Base-by-base conservation (phyloP, 495 filamentous ascomycete species). In the Aspergillus indologenus region DNA sequence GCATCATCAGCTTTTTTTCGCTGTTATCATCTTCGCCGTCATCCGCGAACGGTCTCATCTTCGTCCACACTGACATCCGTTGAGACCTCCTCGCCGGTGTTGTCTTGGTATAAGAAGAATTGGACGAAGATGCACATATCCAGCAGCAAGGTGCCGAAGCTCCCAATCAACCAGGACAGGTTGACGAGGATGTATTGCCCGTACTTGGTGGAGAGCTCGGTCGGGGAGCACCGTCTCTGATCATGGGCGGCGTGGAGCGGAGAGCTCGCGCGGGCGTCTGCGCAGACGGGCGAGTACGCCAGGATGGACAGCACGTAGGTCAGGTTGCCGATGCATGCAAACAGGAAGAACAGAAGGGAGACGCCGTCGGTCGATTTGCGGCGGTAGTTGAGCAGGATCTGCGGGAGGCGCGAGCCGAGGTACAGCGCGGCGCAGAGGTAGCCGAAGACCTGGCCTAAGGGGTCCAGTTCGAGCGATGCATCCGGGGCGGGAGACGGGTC, bases 271-370 rank as follows among this genome's bases (percentile, higher is more conserved):
- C 34, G 5, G 12, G 34, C 34, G 12, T 40, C 34, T 40, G 34
- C 59, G 63, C 84, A 86, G 34, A 75, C 70, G 5, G 93, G 88
- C 19, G 90, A 88, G 65, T 89, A 96, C 7, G 90, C 92, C 47
- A 98, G 75, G 44, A 98, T 98, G n/a, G 84, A 89, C 18, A 96
- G 68, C 5, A 97, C 91, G 65, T 95, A 98, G 0, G 93, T 96
- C 55, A 93, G 63, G 66, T 98, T 98, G 3, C 94, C 94, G 20
- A 97, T 81, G 69, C 92, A 96, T 8, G 93, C 94, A 68, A 98
- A 98, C 18, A 98, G 75, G 76, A 98, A 98, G 77, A 98, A 98
- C 0, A 98, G 78, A 64, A 96, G 79, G 19, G 88, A 91, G 5
- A 98, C 85, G 2, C 93, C 94, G 29, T 96, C 92, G 1, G 92